phyloP scores from a whole-genome alignment of 768 basidiomycete genomes.

The Glaciozyma antarctica region DNA sequence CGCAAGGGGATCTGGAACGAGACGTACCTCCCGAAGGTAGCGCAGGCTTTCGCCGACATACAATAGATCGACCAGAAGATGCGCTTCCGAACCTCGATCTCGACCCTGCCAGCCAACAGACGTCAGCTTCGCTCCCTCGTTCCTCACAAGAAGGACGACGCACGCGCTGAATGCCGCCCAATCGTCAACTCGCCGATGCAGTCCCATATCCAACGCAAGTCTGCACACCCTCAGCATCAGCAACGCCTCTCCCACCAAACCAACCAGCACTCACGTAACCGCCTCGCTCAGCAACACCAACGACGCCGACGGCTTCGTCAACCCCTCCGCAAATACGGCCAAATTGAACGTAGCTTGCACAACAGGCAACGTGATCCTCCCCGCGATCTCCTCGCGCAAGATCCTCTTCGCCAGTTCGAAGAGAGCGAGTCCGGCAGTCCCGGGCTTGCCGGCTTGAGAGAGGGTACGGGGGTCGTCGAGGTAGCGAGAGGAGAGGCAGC shows the following conservation, averaged over 20 bases:
- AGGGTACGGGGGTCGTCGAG: not conserved
- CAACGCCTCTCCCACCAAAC: not conserved
- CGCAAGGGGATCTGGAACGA: too few relatives aligned
- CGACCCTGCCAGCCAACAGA: not conserved
- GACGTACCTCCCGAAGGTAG: not conserved
- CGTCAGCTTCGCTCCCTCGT: too few relatives aligned
- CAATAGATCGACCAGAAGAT: constrained; percentile 1
- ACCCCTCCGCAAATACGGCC: not conserved
- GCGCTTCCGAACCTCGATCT: not conserved
- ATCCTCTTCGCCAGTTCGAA: not conserved
- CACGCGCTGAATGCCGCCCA: not conserved
- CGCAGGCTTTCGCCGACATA: not conserved
- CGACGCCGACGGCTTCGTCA: not conserved
- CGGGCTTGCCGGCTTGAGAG: not conserved
- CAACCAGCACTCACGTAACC: not conserved
- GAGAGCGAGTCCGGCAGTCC: not conserved
- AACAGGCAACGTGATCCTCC: not conserved
- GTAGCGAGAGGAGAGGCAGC: constrained; percentile 1
- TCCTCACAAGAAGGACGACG: not conserved
- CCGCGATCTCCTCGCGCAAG: not conserved
- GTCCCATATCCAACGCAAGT: not conserved
- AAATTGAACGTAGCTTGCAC: not conserved
- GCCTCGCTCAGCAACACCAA: not conserved
- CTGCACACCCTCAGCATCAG: not conserved
- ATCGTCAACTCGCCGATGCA: not conserved